Conservation (phyloP, 805 yeast genomes). For the Candida broadrunensis region DNA sequence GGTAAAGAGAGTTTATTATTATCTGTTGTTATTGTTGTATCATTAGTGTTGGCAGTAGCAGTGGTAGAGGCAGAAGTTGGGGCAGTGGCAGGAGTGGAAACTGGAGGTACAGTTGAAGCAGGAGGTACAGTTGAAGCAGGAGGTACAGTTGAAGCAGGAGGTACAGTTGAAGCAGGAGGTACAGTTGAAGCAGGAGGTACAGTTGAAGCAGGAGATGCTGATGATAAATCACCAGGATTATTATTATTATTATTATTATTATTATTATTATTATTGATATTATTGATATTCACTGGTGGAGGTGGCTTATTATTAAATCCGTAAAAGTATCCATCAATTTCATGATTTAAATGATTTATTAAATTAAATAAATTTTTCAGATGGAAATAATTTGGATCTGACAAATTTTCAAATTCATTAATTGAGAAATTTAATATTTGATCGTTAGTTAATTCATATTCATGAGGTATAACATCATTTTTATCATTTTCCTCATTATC, state of each 20-base stretch:
- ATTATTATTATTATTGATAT: background rate
- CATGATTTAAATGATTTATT: slow-evolving; percentile 42
- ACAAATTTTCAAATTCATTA: slow-evolving; percentile 39
- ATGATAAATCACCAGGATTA: background rate
- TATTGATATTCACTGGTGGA: background rate
- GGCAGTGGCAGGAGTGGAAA: too few relatives aligned
- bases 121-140: background rate
- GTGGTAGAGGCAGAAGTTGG: too few relatives aligned
- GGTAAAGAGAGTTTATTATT: slow-evolving; percentile 7
- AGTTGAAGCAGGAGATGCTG: background rate
- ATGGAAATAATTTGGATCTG: slow-evolving; percentile 50
- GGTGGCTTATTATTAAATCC: slow-evolving; percentile 36
- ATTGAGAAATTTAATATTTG: slow-evolving; percentile 41
- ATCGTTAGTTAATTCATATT: slow-evolving; percentile 37
- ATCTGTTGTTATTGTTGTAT: background rate
- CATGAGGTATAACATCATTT: slow-evolving; percentile 25
- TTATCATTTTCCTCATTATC: slow-evolving; percentile 8
- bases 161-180: background rate
- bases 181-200: background rate
- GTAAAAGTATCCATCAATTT: slow-evolving; percentile 39
- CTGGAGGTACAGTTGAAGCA: background rate
- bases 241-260: background rate
- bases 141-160: background rate
- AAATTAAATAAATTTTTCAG: slow-evolving; percentile 47
- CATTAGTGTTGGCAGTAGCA: background rate